Evolutionary conservation across 192 early-diverging fungal genomes (phyloP).

Genomic region (Coemansia sp.): DNA sequence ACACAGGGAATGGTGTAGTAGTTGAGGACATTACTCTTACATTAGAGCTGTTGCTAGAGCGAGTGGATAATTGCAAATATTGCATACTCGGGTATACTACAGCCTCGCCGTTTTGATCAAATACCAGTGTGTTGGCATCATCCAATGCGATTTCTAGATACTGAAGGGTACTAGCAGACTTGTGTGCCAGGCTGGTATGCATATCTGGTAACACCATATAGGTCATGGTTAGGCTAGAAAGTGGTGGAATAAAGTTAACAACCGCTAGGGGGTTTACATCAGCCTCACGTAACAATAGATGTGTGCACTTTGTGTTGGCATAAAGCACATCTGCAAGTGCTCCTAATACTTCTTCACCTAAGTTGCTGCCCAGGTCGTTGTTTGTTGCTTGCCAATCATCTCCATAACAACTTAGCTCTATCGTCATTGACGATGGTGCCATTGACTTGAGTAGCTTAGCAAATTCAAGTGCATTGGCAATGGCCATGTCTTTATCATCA

Average conservation of each 20-base stretch:
- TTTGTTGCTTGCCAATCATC: no score
- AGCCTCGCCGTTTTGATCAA: background rate
- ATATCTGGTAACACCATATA: background rate
- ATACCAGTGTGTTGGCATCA: background rate
- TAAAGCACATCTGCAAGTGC: background rate
- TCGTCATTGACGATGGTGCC: background rate
- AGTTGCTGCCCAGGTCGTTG: background rate
- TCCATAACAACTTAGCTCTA: background rate
- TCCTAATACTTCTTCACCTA: background rate
- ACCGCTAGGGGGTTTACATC: no score
- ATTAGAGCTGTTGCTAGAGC: no score
- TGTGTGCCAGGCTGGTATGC: background rate
- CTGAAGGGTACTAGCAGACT: background rate
- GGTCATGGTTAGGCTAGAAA: no score
- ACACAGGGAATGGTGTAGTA: background rate
- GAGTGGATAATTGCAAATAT: background rate
- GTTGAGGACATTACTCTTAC: no score
- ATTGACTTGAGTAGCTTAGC: background rate
- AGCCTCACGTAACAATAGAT: no score
- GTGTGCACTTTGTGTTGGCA: background rate
- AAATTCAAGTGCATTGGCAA: background rate
- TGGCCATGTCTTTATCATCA: background rate
- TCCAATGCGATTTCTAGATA: background rate
- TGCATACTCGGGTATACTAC: conserved; percentile 4
- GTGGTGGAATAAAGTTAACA: no score